A percentile compares a stretch with the other conserved stretches of the same genome.
Evolutionary conservation across 306 rosid genomes (phyloP).

Genomic region (Castanea mollissima): DNA sequence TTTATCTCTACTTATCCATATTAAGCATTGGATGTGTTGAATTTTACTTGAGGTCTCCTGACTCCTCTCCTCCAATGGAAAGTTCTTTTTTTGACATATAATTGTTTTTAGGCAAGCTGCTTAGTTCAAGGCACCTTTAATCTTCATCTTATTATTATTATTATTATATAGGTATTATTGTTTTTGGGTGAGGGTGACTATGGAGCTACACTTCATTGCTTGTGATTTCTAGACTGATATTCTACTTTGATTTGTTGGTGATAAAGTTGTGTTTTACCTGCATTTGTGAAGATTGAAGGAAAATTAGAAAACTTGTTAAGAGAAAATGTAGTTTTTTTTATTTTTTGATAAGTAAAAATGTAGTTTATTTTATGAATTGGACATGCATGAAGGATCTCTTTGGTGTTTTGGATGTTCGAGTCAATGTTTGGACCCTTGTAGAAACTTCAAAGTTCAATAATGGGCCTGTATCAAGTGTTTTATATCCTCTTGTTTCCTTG

Average conservation of each 20-base stretch:
- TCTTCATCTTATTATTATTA: not conserved
- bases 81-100: not conserved
- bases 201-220: not conserved
- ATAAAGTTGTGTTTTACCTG: not conserved
- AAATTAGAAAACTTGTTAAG: not conserved
- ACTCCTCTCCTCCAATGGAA: no score
- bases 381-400: not conserved
- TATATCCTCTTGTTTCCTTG: not conserved
- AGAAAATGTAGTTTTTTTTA: no score
- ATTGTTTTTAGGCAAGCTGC: not conserved
- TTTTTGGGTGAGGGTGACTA: not conserved
- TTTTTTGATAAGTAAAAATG: no score
- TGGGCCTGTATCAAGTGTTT: no score
- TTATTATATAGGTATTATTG: not conserved
- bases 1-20: not conserved
- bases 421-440: not conserved
- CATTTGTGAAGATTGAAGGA: not conserved
- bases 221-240: not conserved
- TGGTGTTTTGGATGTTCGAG: not conserved
- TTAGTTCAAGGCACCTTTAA: not conserved
- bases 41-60: not conserved
- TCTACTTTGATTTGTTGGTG: not conserved
- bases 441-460: no score
- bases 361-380: no score
- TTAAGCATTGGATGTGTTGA: not conserved